Conservation (phyloP, 768 basidiomycete genomes). For the Mycena metata region DNA sequence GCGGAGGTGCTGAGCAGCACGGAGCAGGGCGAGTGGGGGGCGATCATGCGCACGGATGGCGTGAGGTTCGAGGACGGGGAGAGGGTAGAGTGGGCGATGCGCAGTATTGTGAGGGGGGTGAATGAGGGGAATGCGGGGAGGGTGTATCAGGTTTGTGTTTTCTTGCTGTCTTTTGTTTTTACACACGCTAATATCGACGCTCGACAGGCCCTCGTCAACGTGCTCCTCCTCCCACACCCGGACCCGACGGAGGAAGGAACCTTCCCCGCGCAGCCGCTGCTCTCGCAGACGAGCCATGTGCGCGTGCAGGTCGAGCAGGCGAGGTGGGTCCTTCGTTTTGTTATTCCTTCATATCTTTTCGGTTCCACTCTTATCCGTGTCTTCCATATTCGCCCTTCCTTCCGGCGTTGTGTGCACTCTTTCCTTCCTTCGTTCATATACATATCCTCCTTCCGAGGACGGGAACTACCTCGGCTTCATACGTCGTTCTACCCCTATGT, state of each 20-base stretch:
- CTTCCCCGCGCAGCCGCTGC: conserved; percentile 58
- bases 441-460: too few relatives aligned
- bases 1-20: conserved; percentile 76
- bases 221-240: conserved; percentile 77
- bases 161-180: not conserved
- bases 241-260: conserved; percentile 62
- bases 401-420: too few relatives aligned
- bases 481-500: too few relatives aligned
- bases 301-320: conserved; percentile 82
- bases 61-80: conserved; percentile 84
- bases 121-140: conserved; percentile 72
- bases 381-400: too few relatives aligned
- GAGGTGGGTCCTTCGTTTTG: conserved; percentile 40
- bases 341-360: not conserved
- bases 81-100: conserved; percentile 82
- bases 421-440: not conserved
- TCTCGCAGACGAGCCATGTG: conserved; percentile 78
- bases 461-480: too few relatives aligned
- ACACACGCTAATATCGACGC: too few relatives aligned
- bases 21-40: conserved; percentile 70
- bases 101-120: conserved; percentile 71
- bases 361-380: too few relatives aligned
- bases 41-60: conserved; percentile 80
- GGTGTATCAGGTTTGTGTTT: conserved; percentile 78
- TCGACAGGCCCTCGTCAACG: conserved; percentile 77